phyloP scores from a whole-genome alignment of 2,329 filamentous ascomycete species.

The Calcarisporium arbuscula region DNA sequence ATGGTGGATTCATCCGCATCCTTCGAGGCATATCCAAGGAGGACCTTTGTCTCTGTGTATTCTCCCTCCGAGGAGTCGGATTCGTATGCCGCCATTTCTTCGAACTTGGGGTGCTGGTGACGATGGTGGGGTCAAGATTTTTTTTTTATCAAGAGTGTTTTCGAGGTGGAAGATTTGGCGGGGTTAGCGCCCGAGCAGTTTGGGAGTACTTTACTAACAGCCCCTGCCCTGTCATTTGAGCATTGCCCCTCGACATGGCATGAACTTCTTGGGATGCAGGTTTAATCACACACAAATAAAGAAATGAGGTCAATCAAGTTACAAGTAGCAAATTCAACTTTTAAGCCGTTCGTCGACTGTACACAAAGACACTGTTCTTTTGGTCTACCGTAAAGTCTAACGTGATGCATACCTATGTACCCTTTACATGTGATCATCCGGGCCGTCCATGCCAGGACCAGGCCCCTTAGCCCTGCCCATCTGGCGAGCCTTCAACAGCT shows the following conservation, averaged over 20 bases:
- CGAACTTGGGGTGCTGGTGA: conserved; percentile 4
- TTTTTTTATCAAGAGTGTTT: conserved; percentile 36
- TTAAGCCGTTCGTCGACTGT: too few species aligned
- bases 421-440: conserved; percentile 45
- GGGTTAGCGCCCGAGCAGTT: too few species aligned
- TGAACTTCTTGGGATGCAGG: too few species aligned
- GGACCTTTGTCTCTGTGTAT: conserved; percentile 76
- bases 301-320: too few species aligned
- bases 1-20: conserved; percentile 75
- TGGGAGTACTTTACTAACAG: too few species aligned
- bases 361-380: too few species aligned
- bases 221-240: too few species aligned
- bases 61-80: conserved; percentile 73
- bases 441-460: conserved; percentile 59
- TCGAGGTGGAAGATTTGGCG: conserved; percentile 13
- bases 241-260: too few species aligned
- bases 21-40: conserved; percentile 82
- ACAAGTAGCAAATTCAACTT: too few species aligned
- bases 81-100: conserved; percentile 68
- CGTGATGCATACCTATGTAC: conserved; percentile 22
- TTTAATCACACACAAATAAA: too few species aligned
- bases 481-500: conserved; percentile 94
- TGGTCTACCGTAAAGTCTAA: conserved; percentile 32
- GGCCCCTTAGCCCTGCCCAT: conserved; percentile 67
- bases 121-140: conserved; percentile 35